Evolutionary conservation across 805 yeast species (phyloP).

Genomic region (Candida montana): DNA sequence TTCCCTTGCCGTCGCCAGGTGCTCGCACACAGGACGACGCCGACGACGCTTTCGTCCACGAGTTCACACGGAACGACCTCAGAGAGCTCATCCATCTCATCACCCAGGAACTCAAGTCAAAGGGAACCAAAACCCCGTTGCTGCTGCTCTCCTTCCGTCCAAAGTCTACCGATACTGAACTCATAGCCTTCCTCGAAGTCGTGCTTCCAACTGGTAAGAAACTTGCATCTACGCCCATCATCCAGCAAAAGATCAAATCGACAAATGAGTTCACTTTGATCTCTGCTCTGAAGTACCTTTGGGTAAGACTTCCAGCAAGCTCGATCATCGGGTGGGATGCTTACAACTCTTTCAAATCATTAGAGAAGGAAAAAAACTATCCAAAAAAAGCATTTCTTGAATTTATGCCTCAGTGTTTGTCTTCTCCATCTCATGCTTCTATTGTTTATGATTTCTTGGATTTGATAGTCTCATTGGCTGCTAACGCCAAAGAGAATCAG

Average conservation of each 20-base stretch:
- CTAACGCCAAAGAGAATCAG: conserved; percentile 73
- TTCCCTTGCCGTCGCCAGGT: not conserved
- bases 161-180: conserved; percentile 53
- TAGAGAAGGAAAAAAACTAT: conserved; percentile 59
- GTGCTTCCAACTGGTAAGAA: conserved; percentile 55
- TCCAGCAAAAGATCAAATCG: conserved; percentile 39
- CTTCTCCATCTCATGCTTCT: conserved; percentile 83
- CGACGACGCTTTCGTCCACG: conserved; percentile 27
- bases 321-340: conserved; percentile 86
- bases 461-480: conserved; percentile 66
- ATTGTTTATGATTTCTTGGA: conserved; percentile 86
- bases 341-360: conserved; percentile 60
- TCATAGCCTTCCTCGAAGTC: conserved; percentile 49
- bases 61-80: conserved; percentile 60
- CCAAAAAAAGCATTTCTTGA: conserved; percentile 72
- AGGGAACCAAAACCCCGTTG: conserved; percentile 69
- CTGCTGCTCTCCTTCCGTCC: conserved; percentile 75
- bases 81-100: conserved; percentile 63
- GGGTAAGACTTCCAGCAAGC: conserved; percentile 79
- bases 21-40: not conserved
- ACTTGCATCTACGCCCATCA: conserved; percentile 38
- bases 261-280: conserved; percentile 69
- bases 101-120: conserved; percentile 64
- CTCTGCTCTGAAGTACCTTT: conserved; percentile 71
- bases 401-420: conserved; percentile 78